phyloP scores from a whole-genome alignment of 805 yeast genomes.

The Wickerhamomyces strasburgensis region DNA sequence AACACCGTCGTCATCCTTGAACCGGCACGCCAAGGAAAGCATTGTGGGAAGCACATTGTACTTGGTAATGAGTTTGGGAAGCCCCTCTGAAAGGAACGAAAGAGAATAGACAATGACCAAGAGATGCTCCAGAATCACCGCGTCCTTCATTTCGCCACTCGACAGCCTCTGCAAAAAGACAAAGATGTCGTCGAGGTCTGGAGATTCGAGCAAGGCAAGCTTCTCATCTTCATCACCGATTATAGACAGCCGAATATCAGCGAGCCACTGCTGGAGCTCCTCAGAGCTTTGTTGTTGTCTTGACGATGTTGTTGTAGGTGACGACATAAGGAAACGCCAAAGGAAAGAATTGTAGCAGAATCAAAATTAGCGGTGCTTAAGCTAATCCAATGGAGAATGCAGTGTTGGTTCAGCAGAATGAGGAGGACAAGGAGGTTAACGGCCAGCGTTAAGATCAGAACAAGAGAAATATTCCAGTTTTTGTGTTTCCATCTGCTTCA shows the following conservation, averaged over 20 bases:
- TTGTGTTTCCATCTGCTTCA: no score
- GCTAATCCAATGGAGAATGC: no score
- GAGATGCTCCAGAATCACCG: conserved; percentile 11
- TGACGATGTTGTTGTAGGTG: background rate
- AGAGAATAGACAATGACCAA: conserved; percentile 22
- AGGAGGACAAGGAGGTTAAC: no score
- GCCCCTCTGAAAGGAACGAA: conserved; percentile 10
- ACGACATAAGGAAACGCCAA: no score
- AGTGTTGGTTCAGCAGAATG: no score
- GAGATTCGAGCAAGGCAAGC: conserved; percentile 6
- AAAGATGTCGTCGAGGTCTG: conserved; percentile 7
- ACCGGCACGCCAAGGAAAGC: conserved; percentile 9
- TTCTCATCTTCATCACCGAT: conserved; percentile 24
- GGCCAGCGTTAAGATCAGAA: no score
- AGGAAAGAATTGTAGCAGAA: no score
- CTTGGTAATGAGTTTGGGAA: conserved; percentile 10
- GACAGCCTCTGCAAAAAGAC: conserved; percentile 3
- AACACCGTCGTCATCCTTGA: conserved; percentile 4
- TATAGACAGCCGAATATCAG: conserved; percentile 16
- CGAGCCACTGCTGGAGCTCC: conserved; percentile 4
- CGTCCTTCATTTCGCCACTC: conserved; percentile 1
- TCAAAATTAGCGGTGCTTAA: no score
- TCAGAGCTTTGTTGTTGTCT: background rate
- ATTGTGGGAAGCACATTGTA: conserved; percentile 9
- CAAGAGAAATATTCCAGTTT: no score